Evolutionary conservation across 768 basidiomycete species (phyloP), one percentile per base, ranked within the genome.

Genomic region (Sarcodon aspratus): DNA sequence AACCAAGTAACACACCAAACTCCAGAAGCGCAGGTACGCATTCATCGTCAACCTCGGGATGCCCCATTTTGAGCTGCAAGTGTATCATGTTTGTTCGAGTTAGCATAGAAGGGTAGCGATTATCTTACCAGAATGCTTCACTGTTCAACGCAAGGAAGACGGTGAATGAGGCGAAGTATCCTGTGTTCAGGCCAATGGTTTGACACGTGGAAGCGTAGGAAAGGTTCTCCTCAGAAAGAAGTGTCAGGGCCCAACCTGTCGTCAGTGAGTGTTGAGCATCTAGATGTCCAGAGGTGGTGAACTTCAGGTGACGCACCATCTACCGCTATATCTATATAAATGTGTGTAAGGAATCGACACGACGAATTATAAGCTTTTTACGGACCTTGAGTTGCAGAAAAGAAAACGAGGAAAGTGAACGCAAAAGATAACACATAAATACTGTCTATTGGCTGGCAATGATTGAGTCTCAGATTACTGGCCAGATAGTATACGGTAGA

Each of bases 141-240:
- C 90, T 93, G 61, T 97, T 99, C 61, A 99, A 80, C 0, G 96
- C 96, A 37, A 99, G 75, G 61, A 98, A 98, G 6, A 98, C 92
- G 7, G 96, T 99, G 61, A 96, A 98, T 2, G 91, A 93, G 32
- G 93, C 76, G 59, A 98, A 94, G 65, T 84, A 97, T 6, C 96
- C 96, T 1, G 89, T 87, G 57, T 95, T 97, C 21, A 99, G 73
- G 10, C 96, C 96, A 52, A 98, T 90, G 1, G 96, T 98, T 64
- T 99, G 96, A 50, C 95, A 97, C 7, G 94, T 98, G 13, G 93
- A 96, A 3, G 96, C 96, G 59, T 94, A 99, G 13, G 94, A 91
- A 35, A 98, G 67, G 60, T 93, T 94, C 54, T 92, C 92, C 52
- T 89, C 82, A 2, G 95, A 98, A 44, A 99, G 79, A 33, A 82